Evolutionary conservation across 495 filamentous ascomycete species (phyloP).

Genomic region (Daldinia grandis): DNA sequence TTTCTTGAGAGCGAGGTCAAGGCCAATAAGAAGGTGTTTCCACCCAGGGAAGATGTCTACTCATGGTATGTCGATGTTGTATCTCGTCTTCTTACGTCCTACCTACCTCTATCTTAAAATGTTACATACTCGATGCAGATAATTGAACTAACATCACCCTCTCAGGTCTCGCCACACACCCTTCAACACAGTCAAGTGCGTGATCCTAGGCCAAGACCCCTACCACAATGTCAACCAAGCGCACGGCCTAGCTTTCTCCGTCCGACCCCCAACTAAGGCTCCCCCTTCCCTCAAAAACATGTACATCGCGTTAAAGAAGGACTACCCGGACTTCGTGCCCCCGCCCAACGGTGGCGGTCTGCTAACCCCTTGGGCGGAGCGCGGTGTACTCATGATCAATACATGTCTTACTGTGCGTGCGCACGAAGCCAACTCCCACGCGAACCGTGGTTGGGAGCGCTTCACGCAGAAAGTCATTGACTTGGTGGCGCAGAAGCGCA

Average conservation of each 20-base stretch:
- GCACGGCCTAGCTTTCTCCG: conserved; percentile 93
- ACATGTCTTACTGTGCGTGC: conserved; percentile 91
- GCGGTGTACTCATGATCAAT: conserved; percentile 90
- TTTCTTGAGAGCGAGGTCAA: conserved; percentile 84
- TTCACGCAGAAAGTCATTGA: conserved; percentile 94
- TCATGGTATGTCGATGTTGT: conserved; percentile 71
- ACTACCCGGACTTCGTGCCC: conserved; percentile 80
- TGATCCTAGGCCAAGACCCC: conserved; percentile 94
- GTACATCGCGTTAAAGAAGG: conserved; percentile 82
- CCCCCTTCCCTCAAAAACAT: conserved; percentile 92
- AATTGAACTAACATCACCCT: conserved; percentile 4
- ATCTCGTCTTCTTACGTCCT: not conserved
- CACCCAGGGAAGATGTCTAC: conserved; percentile 89
- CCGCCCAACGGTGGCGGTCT: conserved; percentile 82
- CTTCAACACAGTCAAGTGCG: conserved; percentile 81
- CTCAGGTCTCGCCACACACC: conserved; percentile 89
- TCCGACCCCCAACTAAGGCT: conserved; percentile 84
- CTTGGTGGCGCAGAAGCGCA: conserved; percentile 76
- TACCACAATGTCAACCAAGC: conserved; percentile 97
- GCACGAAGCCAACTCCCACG: conserved; percentile 84
- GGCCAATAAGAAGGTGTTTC: conserved; percentile 79
- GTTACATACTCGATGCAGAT: not conserved
- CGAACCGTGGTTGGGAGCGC: conserved; percentile 85
- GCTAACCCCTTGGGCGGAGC: conserved; percentile 90
- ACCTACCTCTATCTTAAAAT: not conserved